phyloP scores from a whole-genome alignment of 306 rosid species.

The Begonia fuchsioides region DNA sequence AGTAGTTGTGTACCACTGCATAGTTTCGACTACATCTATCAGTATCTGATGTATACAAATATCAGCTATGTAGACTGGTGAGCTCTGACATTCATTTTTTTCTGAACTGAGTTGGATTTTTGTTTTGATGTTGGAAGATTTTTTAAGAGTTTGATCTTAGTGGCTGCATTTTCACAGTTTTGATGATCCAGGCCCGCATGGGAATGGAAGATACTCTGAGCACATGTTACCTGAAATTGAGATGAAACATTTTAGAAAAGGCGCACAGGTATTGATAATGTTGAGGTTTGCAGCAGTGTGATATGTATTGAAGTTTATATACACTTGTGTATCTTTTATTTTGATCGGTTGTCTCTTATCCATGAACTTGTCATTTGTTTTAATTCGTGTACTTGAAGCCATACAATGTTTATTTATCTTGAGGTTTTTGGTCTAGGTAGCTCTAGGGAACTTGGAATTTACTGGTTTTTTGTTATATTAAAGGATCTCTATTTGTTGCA shows the following conservation, averaged over 20 bases:
- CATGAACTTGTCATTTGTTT: no score
- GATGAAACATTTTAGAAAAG: slow-evolving; percentile 62
- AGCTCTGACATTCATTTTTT: slow-evolving; percentile 12
- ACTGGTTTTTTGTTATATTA: neutral
- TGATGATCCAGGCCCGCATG: slow-evolving; percentile 80
- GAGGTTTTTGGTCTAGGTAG: neutral
- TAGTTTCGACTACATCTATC: slow-evolving; percentile 60
- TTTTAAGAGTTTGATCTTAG: no score
- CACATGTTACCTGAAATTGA: slow-evolving; percentile 82
- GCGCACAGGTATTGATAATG: slow-evolving; percentile 54
- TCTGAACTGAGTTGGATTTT: no score
- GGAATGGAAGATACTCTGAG: slow-evolving; percentile 74
- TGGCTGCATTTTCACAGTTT: slow-evolving; percentile 19
- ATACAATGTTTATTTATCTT: no score
- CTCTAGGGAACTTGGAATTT: neutral
- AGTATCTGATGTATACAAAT: slow-evolving; percentile 68
- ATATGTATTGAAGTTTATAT: neutral
- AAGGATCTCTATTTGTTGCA: slow-evolving; percentile 22
- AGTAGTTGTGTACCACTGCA: slow-evolving; percentile 81
- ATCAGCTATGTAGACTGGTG: slow-evolving; percentile 91
- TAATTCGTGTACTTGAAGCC: no score
- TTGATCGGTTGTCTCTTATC: no score
- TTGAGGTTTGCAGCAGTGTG: neutral
- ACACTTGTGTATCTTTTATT: no score
- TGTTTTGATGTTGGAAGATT: neutral